Base-by-base conservation (phyloP, 1,284 basidiomycete species). In the Moniliella sp. region DNA sequence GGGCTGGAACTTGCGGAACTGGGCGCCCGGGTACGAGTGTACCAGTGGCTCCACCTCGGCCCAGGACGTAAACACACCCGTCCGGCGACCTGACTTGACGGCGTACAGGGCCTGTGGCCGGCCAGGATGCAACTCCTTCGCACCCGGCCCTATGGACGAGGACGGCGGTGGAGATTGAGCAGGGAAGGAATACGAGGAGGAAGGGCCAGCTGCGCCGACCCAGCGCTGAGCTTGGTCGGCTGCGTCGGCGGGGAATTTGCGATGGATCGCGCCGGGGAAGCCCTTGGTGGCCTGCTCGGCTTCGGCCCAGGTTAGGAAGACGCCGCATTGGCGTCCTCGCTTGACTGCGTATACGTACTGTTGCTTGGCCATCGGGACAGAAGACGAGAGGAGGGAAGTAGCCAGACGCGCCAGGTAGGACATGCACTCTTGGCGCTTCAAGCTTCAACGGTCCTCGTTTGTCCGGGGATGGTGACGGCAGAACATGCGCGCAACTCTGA, bases 251-350 rank as follows among this genome's bases (percentile, higher is more conserved):
- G 8, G 21, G n/a, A 23, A 23, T n/a, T 23, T 23, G 21, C 8
- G 21, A 23, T n/a, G 21, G 21, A n/a, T 7, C 21, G 21, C 8
- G 8, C n/a, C 21, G 8, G n/a, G n/a, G n/a, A 23, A 23, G 21
- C 21, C n/a, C 8, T 7, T n/a, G 21, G n/a, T 7, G n/a, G n/a
- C 7, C n/a, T 23, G 19, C 38, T 25, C 23, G 36, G n/a, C n/a
- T n/a, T n/a, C n/a, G n/a, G n/a, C n/a, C 50, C 60, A 62, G 0
- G 37, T 39, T 0, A 16, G 35, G 37, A 44, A 61, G 8, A 62
- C 37, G 25, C 59, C 60, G 3, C 43, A 36, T 9, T 26, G 13
- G 8, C 43, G 33, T 1, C 60, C 60, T 5, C 33, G 34, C 7
- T 43, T 40, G 7, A 62, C 58, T 35, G 52, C 37, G 18, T 47